These are phyloP conservation scores for Davidsoniella australis DNA, from an alignment of 2,329 filamentous ascomycete species.

Conservation along the genomic window DNA sequence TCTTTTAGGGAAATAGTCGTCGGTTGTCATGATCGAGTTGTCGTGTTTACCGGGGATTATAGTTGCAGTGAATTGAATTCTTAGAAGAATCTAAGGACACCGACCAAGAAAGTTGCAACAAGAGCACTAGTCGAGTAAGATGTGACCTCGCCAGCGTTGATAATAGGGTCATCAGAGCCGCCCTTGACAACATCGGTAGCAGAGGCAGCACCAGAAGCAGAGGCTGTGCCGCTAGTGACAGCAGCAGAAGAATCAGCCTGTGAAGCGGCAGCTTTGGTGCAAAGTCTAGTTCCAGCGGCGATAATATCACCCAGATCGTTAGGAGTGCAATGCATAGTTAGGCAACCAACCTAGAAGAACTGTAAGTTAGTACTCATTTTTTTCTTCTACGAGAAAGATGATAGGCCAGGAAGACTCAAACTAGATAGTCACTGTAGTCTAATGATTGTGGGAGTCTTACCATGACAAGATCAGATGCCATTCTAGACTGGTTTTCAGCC, in stretches of 20 bases:
- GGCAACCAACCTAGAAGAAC: conserved; percentile 15
- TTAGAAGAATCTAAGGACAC: neutral
- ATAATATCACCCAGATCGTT: conserved; percentile 20
- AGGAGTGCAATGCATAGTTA: conserved; percentile 20
- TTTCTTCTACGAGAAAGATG: neutral
- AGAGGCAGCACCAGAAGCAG: conserved; percentile 4
- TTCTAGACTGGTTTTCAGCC: conserved; percentile 19
- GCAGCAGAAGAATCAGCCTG: conserved; percentile 5
- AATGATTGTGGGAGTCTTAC: conserved; percentile 14
- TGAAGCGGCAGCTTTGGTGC: conserved; percentile 16
- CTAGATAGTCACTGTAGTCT: neutral
- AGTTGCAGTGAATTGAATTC: neutral
- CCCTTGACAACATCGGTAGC: too few species aligned
- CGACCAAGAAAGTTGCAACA: conserved; percentile 15
- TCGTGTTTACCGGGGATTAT: too few species aligned
- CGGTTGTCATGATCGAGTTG: too few species aligned
- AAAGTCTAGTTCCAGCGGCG: conserved; percentile 19
- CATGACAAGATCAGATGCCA: conserved; percentile 14
- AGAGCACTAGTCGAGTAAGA: conserved; percentile 20
- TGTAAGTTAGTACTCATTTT: neutral
- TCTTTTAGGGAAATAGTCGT: too few species aligned
- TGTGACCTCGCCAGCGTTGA: conserved; percentile 17
- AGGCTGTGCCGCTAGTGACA: conserved; percentile 1
- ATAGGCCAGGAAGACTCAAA: neutral
- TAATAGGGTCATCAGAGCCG: conserved; percentile 13